A percentile compares a stretch with the other conserved stretches of the same genome.
Evolutionary conservation across 371 early-diverging fungal species (phyloP).

Genomic region (Rhizopus sp.): DNA sequence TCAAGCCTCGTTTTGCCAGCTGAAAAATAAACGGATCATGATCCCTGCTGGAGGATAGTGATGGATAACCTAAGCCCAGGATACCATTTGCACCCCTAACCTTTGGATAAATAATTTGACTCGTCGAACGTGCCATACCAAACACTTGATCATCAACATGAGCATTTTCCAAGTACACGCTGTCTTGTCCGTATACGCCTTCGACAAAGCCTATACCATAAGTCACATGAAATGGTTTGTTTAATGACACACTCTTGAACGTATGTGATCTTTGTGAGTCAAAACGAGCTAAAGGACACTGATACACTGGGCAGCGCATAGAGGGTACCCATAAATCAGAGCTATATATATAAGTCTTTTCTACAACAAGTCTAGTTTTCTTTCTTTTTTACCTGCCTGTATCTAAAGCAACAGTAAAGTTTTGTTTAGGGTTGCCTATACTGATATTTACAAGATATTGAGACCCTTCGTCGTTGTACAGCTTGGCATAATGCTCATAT

Average conservation of each 20-base stretch:
- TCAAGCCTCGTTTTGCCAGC: conserved; percentile 12
- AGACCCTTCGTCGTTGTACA: conserved; percentile 17
- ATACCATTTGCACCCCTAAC: conserved; percentile 31
- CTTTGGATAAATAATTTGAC: conserved; percentile 16
- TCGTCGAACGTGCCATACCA: conserved; percentile 32
- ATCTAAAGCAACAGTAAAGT: conserved; percentile 23
- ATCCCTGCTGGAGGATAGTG: conserved; percentile 12
- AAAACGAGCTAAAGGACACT: conserved; percentile 22
- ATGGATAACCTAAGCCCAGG: conserved; percentile 32
- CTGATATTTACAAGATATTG: conserved; percentile 20
- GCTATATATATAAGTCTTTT: conserved; percentile 1
- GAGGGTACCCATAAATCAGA: conserved; percentile 33
- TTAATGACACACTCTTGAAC: conserved; percentile 9
- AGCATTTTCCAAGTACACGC: conserved; percentile 20
- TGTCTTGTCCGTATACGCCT: conserved; percentile 28
- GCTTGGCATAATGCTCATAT: conserved; percentile 1
- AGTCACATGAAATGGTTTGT: conserved; percentile 10
- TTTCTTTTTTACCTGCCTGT: conserved; percentile 18
- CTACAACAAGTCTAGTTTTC: not conserved
- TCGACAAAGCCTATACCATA: conserved; percentile 31
- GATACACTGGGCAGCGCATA: conserved; percentile 11
- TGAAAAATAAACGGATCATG: conserved; percentile 25
- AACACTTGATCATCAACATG: conserved; percentile 31
- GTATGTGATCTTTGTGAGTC: conserved; percentile 17
- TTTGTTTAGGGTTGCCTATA: conserved; percentile 21